Percentiles rank a stretch among this genome's conserved stretches.
Conservation (phyloP, 352 stramenopile species). For the Pythium guiyangense region DNA sequence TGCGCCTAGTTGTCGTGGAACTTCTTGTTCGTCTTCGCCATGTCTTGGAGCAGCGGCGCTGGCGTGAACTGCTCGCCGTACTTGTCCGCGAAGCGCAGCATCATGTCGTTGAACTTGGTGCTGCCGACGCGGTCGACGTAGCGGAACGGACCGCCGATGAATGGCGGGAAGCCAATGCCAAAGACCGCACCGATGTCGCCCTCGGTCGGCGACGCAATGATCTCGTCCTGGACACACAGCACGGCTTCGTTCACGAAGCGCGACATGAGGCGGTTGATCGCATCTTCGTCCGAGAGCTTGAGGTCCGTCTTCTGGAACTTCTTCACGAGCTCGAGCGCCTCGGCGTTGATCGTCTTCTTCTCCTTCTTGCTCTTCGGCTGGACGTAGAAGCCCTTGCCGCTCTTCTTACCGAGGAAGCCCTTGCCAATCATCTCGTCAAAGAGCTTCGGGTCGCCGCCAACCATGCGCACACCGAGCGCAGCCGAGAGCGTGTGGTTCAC, state of each 20-base stretch:
- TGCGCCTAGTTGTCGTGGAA: conserved; percentile 87
- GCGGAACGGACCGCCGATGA: conserved; percentile 96
- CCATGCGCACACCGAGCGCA: conserved; percentile 95
- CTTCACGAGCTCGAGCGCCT: conserved; percentile 78
- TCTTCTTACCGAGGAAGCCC: conserved; percentile 95
- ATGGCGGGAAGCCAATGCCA: conserved; percentile 97
- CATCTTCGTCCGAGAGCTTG: conserved; percentile 79
- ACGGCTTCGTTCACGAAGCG: conserved; percentile 98
- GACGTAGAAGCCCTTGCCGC: conserved; percentile 97
- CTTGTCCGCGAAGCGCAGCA: conserved; percentile 94
- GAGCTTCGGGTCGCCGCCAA: conserved; percentile 85
- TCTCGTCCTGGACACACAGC: conserved; percentile 96
- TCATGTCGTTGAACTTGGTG: conserved; percentile 93
- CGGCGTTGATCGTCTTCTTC: conserved; percentile 87
- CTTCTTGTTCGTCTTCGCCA: conserved; percentile 96
- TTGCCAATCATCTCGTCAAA: conserved; percentile 96
- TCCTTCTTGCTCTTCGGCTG: conserved; percentile 92
- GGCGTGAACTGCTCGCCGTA: conserved; percentile 96
- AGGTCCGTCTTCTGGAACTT: conserved; percentile 75
- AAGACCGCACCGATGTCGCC: conserved; percentile 99
- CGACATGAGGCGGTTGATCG: conserved; percentile 93
- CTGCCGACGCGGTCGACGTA: conserved; percentile 94
- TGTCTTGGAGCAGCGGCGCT: conserved; percentile 94
- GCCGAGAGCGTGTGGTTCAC: conserved; percentile 91
- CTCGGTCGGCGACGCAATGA: conserved; percentile 95